Evolutionary conservation across 257 asterid species (phyloP), one percentile per base, ranked within the genome.

Genomic region (Petunia axillaris): DNA sequence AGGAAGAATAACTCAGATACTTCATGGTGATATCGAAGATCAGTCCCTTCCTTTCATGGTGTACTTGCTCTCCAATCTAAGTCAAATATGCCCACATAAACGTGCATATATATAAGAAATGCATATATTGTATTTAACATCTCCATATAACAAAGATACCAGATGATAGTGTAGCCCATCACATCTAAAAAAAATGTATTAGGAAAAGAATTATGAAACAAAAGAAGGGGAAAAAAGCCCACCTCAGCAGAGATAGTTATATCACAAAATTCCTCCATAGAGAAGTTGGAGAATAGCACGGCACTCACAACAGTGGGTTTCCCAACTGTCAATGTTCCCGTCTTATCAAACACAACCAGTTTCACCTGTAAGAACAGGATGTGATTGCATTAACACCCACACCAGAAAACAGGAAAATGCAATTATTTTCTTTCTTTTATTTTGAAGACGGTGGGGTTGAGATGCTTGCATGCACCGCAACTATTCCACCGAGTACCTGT

Each of bases 181-280:
- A 0, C 78, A 79, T 35, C 16, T 48, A 4, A 79, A 25, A 25
- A 25, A 6, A 58, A 39, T 52, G 50, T 50, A 65, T 40, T n/a
- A 46, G 40, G 76, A 66, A 80, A 35, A 66, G n/a, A 64, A 75
- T 13, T 50, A 39, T 15, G 63, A 65, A 48, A 78, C 55, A 52
- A 25, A 70, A 62, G 4, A 8, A 16, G 41, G 64, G 82, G 64
- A 57, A 54, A 77, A 75, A 64, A 79, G 76, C 93, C 82, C 77
- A 95, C 99, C 97, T 95, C 99, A 3, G 97, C 91, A 86, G 97
- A 95, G 85, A 95, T 88, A 46, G 97, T 90, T 93, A 93, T 77
- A 74, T 88, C 92, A 78, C 97, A 93, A 83, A 95, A 93, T 79
- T 93, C 99, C 76, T 88, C 93, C 94, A 92, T 84, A 73, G 97